Base-by-base conservation (phyloP, 169 alveolate species). In the Prorocentrum cordatum region DNA sequence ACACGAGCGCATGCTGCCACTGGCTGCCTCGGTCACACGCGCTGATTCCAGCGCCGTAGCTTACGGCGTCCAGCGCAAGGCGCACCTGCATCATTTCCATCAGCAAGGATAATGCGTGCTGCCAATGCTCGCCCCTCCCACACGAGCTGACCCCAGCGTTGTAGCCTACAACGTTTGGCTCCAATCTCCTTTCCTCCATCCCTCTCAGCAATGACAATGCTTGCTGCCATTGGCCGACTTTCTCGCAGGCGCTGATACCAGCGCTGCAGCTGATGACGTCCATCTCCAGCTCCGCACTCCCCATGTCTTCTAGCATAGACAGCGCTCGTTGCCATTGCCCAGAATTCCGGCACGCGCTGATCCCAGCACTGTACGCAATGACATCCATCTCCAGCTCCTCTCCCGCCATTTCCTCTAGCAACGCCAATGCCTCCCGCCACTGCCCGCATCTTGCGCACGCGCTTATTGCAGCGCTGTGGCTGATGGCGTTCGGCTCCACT, bases 31-130 rank as follows among this genome's bases (percentile, higher is more conserved):
- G 26, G 36, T 45, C 70, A 73, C 84, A 73, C 10, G 68, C 84
- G 27, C 84, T 73, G 84, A 73, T 50, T 4, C 27, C 70, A 1
- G 84, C 70, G 50, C 84, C 47, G 54, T 16, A 73, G 70, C 54
- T 73, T 16, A 47, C 33, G 2, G 47, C 26, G 54, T 73, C 47
- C 10, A 68, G 84, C 7, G 32, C 18, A 9, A 39, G 31, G 10
- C 24, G 22, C 14, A 7, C 12, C 38, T 16, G 24, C 5, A 16
- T 70, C 71, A 75, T 54, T 0, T n/a, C 39, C 20, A 18, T 14
- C 7, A 75, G 36, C 70, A 75, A 20, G 0, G 18, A 10, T 38
- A 75, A 6, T 9, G 71, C 86, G 9, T 31, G 39, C 38, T 75
- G 59, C 86, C 86, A 75, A 14, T 27, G 16, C n/a, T 32, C 36